Conservation (phyloP, 2,329 filamentous ascomycete genomes). For the Nemania serpens region DNA sequence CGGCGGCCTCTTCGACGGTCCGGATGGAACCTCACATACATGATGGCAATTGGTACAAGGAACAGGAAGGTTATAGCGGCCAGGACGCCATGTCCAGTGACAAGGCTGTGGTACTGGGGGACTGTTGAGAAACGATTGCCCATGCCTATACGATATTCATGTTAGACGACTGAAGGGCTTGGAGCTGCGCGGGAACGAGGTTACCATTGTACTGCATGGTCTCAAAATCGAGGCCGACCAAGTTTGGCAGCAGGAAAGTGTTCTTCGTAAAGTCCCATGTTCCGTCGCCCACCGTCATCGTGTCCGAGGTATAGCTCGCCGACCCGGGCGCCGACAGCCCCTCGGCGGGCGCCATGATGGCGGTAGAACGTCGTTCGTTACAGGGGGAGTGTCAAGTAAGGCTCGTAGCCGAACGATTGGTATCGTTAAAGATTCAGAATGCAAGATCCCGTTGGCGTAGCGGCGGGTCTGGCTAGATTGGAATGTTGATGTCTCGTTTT, state of each 20-base stretch:
- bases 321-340: slow-evolving; percentile 71
- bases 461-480: slow-evolving; percentile 10
- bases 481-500: slow-evolving; percentile 27
- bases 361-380: slow-evolving; percentile 41
- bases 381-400: slow-evolving; percentile 10
- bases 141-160: slow-evolving; percentile 63
- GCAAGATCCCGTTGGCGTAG: slow-evolving; percentile 17
- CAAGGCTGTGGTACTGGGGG: slow-evolving; percentile 70
- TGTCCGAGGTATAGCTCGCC: slow-evolving; percentile 73
- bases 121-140: slow-evolving; percentile 76
- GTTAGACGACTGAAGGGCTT: neutral
- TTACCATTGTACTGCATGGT: slow-evolving; percentile 87
- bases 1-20: slow-evolving; percentile 62
- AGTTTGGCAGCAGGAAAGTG: slow-evolving; percentile 76
- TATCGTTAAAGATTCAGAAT: slow-evolving; percentile 24
- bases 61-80: slow-evolving; percentile 75
- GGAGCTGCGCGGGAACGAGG: slow-evolving; percentile 27
- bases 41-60: slow-evolving; percentile 73
- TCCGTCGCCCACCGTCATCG: slow-evolving; percentile 78
- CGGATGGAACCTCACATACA: slow-evolving; percentile 73
- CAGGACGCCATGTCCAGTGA: slow-evolving; percentile 73
- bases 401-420: slow-evolving; percentile 15
- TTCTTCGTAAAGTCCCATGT: slow-evolving; percentile 82
- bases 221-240: slow-evolving; percentile 76
- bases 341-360: slow-evolving; percentile 64